Base-by-base conservation (phyloP, 352 stramenopile genomes). In the Phytophthora meadii region DNA sequence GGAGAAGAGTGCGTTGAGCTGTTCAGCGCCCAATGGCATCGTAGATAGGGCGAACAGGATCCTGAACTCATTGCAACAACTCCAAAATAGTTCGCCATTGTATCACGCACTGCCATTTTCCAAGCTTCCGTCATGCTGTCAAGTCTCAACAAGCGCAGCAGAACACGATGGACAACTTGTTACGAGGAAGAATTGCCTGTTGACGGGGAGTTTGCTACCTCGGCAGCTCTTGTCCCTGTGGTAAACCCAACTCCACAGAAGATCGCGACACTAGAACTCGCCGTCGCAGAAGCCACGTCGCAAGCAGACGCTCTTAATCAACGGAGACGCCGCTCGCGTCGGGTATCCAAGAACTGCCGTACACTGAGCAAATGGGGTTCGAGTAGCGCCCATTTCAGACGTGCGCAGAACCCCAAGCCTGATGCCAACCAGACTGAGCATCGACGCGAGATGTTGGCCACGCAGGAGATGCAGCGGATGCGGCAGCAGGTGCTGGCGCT, bases 261-360 rank as follows among this genome's bases (percentile, higher is more conserved):
- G 14, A 61, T 71, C 19, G 27, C 28, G 3, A 14, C 10, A 12
- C 56, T 71, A 15, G 56, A 71, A 40, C 28, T 44, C 10, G 63
- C 49, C 28, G 41, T 67, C 8, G 36, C 15, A 4, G 36, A 55
- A 11, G 42, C 30, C 19, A 67, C 34, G 5, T 27, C 19, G 17
- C 56, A 55, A 27, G 36, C 42, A 22, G 49, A 71, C 11, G 47
- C 54, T 15, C 41, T 62, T n/a, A 15, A 32, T 5, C 42, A 42
- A 22, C 45, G 46, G 15, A 40, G 40, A 22, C 57, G 64, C 17
- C 66, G 56, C 11, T 27, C 46, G 7, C 67, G 52, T 6, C 69
- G 75, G 10, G 53, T 68, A 36, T 77, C 69, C 12, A 84, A 82
- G 54, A 87, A 79, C 49, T 89, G 81, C 58, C 59, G 47, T 27